Evolutionary conservation across 495 filamentous ascomycete species (phyloP).

Genomic region (Penicillium pancosmium): DNA sequence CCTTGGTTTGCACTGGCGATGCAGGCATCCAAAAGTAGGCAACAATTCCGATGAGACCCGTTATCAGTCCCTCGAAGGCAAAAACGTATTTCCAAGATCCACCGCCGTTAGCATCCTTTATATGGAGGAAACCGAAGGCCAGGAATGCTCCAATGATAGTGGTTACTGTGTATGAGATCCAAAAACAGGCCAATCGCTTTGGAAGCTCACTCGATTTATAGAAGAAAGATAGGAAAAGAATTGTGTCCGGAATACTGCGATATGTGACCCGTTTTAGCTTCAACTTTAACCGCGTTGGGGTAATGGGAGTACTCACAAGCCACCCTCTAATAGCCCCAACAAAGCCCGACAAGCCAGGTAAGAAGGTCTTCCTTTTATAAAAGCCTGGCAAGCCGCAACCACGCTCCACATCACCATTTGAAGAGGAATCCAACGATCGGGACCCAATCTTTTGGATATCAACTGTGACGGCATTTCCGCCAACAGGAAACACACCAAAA

Average conservation of each 20-base stretch:
- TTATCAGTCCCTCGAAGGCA: slow-evolving; percentile 38
- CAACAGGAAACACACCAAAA: slow-evolving; percentile 11
- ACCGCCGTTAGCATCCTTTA: slow-evolving; percentile 37
- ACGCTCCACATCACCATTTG: slow-evolving; percentile 37
- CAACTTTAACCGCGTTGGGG: background rate
- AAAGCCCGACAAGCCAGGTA: slow-evolving; percentile 66
- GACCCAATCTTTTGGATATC: slow-evolving; percentile 15
- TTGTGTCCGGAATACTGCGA: slow-evolving; percentile 20
- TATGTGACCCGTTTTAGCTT: background rate
- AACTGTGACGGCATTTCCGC: slow-evolving; percentile 38
- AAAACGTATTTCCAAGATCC: slow-evolving; percentile 40
- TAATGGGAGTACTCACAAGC: slow-evolving; percentile 40
- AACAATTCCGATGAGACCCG: slow-evolving; percentile 58
- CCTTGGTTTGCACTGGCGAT: slow-evolving; percentile 65
- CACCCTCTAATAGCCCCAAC: slow-evolving; percentile 63
- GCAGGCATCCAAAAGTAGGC: slow-evolving; percentile 66
- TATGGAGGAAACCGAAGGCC: slow-evolving; percentile 52
- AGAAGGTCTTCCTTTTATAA: slow-evolving; percentile 48
- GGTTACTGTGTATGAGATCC: slow-evolving; percentile 59
- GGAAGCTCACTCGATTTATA: slow-evolving; percentile 68
- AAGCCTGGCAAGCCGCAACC: slow-evolving; percentile 30
- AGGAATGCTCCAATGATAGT: slow-evolving; percentile 48
- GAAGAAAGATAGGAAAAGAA: slow-evolving; percentile 74
- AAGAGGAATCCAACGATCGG: slow-evolving; percentile 33
- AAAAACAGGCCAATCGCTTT: slow-evolving; percentile 63